phyloP scores from a whole-genome alignment of 768 basidiomycete genomes.

The Thelephora aurantiotincta region DNA sequence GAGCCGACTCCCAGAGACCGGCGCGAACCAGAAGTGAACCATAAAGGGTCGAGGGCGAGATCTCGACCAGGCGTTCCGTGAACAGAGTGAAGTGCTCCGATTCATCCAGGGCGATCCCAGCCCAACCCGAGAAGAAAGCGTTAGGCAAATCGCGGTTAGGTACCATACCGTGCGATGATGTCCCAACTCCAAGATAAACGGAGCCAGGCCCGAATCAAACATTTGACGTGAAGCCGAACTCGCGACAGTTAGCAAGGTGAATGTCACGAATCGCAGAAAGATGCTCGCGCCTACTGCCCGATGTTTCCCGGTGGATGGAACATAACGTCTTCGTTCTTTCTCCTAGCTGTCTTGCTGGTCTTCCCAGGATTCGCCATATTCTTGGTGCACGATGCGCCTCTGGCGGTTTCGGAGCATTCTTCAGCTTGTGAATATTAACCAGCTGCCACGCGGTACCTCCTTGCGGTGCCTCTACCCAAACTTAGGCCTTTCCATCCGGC shows the following conservation, averaged over 20 bases:
- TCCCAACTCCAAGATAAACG: conserved; percentile 44
- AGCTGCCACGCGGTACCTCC: conserved; percentile 42
- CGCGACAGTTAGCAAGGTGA: conserved; percentile 32
- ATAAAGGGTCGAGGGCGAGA: conserved; percentile 54
- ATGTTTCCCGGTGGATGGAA: conserved; percentile 76
- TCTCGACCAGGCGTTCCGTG: conserved; percentile 41
- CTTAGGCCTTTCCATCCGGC: conserved; percentile 20
- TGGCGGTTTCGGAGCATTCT: conserved; percentile 37
- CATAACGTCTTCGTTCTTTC: conserved; percentile 59
- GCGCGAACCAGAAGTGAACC: conserved; percentile 63
- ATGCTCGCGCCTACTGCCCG: conserved; percentile 76
- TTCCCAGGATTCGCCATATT: conserved; percentile 48
- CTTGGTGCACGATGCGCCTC: conserved; percentile 38
- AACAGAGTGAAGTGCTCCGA: conserved; percentile 74
- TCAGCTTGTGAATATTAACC: conserved; percentile 30
- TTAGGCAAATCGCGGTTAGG: conserved; percentile 45
- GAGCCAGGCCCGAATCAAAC: neutral
- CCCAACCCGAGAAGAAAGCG: conserved; percentile 70
- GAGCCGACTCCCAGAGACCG: conserved; percentile 68
- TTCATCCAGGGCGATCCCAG: conserved; percentile 77
- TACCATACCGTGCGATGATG: conserved; percentile 67
- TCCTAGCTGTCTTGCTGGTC: too few relatives aligned
- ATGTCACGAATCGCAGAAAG: neutral
- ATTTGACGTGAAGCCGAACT: conserved; percentile 12
- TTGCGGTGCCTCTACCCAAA: conserved; percentile 49